phyloP scores from a whole-genome alignment of 1,139 yeast genomes.

The Pneumocystis oryctolagi region DNA sequence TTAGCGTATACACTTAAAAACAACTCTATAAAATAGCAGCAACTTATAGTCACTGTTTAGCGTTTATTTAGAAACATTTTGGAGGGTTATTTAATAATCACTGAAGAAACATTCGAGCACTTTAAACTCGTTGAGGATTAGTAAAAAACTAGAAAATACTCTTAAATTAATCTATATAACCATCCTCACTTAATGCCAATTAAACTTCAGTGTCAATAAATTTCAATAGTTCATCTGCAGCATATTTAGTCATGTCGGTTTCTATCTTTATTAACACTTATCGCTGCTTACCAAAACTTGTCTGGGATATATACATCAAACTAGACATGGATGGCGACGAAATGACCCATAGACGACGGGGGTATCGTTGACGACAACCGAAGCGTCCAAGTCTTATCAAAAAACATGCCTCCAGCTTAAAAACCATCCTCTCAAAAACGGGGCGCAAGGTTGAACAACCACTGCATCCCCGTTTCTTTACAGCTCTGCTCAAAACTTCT shows the following conservation, averaged over 20 bases:
- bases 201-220: slow-evolving; percentile 28
- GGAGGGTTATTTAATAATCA: no score
- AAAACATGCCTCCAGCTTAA: neutral
- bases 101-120: no score
- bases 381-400: neutral
- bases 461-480: neutral
- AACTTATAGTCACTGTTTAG: no score
- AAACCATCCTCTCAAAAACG: neutral
- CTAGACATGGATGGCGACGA: neutral
- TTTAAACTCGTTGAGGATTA: no score
- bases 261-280: slow-evolving; percentile 49
- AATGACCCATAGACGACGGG: slow-evolving; percentile 1
- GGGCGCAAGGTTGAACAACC: neutral
- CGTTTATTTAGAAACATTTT: no score
- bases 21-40: no score
- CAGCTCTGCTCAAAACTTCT: neutral
- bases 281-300: slow-evolving; percentile 75
- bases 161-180: no score
- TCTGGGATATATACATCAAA: slow-evolving; percentile 35
- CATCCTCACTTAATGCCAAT: no score
- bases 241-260: slow-evolving; percentile 15
- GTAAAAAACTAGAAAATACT: no score
- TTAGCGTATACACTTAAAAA: no score
- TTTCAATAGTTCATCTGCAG: slow-evolving; percentile 17
- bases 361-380: neutral